phyloP scores from a whole-genome alignment of 805 yeast species.

The Lipomyces oligophaga region DNA sequence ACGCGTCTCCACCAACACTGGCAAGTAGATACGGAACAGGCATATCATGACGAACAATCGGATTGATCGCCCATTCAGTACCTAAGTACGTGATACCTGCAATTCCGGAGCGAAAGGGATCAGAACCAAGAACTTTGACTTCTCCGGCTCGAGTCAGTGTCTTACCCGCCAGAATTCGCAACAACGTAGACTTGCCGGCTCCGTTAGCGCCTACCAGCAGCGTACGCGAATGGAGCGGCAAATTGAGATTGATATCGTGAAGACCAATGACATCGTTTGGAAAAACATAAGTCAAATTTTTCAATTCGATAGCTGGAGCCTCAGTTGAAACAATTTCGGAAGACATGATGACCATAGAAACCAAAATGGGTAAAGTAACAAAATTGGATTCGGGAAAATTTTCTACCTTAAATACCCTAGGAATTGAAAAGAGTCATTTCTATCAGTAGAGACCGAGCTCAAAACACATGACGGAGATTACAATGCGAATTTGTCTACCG shows the following conservation, averaged over 20 bases:
- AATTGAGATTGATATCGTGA: conserved; percentile 53
- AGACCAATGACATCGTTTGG: conserved; percentile 63
- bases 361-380: too few relatives aligned
- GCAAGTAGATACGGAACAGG: conserved; percentile 75
- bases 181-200: conserved; percentile 90
- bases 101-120: conserved; percentile 72
- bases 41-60: conserved; percentile 84
- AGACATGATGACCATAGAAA: too few relatives aligned
- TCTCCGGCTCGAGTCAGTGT: conserved; percentile 73
- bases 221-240: conserved; percentile 71
- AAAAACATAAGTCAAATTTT: conserved; percentile 65
- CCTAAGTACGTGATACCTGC: conserved; percentile 70
- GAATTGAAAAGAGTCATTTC: too few relatives aligned
- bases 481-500: too few relatives aligned
- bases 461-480: too few relatives aligned
- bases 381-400: too few relatives aligned
- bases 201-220: conserved; percentile 84
- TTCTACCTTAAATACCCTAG: too few relatives aligned
- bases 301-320: conserved; percentile 50
- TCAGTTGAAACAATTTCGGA: too few relatives aligned
- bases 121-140: conserved; percentile 71
- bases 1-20: conserved; percentile 78
- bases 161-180: conserved; percentile 85
- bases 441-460: too few relatives aligned
- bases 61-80: conserved; percentile 95